phyloP scores from a whole-genome alignment of 768 basidiomycete genomes.

The Kwoniella dendrophila region DNA sequence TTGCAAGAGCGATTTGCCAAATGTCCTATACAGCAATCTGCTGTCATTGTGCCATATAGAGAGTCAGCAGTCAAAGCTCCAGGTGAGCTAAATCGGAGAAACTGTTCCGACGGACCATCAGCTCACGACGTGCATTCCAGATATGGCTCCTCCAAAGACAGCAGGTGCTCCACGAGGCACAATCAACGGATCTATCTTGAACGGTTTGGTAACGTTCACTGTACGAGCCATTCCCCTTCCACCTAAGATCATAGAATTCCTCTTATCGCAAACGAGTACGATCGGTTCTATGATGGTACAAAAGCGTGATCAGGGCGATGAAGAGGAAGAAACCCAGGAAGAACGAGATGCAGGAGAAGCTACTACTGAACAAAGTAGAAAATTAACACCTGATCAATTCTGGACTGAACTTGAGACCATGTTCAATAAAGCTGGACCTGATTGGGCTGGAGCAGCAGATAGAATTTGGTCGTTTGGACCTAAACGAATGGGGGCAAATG shows the following conservation, averaged over 20 bases:
- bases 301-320: conserved; percentile 31
- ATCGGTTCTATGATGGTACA: conserved; percentile 65
- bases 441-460: conserved; percentile 76
- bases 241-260: conserved; percentile 68
- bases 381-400: conserved; percentile 72
- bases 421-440: conserved; percentile 68
- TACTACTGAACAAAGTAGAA: conserved; percentile 66
- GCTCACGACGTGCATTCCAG: conserved; percentile 57
- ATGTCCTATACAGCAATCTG: conserved; percentile 87
- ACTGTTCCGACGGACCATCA: conserved; percentile 1
- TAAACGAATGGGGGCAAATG: conserved; percentile 77
- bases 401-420: conserved; percentile 71
- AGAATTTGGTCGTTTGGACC: conserved; percentile 91
- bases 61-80: conserved; percentile 83
- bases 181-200: conserved; percentile 68
- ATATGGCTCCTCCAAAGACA: conserved; percentile 84
- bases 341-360: conserved; percentile 37
- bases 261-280: conserved; percentile 70
- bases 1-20: conserved; percentile 92
- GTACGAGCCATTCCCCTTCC: conserved; percentile 84
- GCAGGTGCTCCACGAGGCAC: conserved; percentile 72
- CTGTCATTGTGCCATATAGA: conserved; percentile 95
- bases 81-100: conserved; percentile 59
- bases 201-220: conserved; percentile 75
- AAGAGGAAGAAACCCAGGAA: conserved; percentile 29